phyloP scores from a whole-genome alignment of 352 stramenopile genomes.

The Phytopythium sindhum region DNA sequence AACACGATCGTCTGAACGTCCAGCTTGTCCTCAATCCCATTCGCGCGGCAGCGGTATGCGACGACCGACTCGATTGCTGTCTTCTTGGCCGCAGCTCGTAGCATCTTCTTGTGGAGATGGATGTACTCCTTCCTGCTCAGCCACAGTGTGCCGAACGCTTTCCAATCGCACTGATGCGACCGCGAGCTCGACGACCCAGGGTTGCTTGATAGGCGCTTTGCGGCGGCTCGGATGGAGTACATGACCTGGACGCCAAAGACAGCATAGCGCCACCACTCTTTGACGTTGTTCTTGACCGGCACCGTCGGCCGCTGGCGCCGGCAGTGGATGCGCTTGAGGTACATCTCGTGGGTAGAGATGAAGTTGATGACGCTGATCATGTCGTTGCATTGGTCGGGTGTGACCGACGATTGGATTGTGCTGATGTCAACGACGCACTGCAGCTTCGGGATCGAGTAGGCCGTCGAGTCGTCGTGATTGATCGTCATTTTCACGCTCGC shows the following conservation, averaged over 20 bases:
- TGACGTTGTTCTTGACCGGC: conserved; percentile 41
- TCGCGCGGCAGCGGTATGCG: conserved; percentile 39
- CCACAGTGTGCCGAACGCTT: conserved; percentile 55
- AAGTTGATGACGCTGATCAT: conserved; percentile 76
- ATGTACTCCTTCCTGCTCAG: conserved; percentile 71
- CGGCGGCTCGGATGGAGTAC: conserved; percentile 24
- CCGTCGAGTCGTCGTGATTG: conserved; percentile 71
- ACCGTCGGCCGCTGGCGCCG: conserved; percentile 55
- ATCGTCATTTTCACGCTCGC: conserved; percentile 71
- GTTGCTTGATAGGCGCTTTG: conserved; percentile 7
- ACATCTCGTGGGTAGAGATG: conserved; percentile 75
- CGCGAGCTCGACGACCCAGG: neutral
- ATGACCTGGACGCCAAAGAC: conserved; percentile 65
- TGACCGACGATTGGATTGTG: conserved; percentile 64
- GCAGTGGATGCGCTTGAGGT: conserved; percentile 80
- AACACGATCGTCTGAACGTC: conserved; percentile 82
- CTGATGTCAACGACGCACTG: conserved; percentile 69
- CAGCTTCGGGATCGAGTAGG: conserved; percentile 62
- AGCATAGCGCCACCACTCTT: conserved; percentile 78
- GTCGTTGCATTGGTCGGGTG: conserved; percentile 71
- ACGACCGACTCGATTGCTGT: conserved; percentile 38
- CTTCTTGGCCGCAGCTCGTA: conserved; percentile 61
- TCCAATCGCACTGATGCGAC: conserved; percentile 45
- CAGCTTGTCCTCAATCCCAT: conserved; percentile 66
- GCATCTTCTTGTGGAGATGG: conserved; percentile 63